phyloP scores from a whole-genome alignment of 176 grass and related monocot species.

The Rhynchospora breviuscula region DNA sequence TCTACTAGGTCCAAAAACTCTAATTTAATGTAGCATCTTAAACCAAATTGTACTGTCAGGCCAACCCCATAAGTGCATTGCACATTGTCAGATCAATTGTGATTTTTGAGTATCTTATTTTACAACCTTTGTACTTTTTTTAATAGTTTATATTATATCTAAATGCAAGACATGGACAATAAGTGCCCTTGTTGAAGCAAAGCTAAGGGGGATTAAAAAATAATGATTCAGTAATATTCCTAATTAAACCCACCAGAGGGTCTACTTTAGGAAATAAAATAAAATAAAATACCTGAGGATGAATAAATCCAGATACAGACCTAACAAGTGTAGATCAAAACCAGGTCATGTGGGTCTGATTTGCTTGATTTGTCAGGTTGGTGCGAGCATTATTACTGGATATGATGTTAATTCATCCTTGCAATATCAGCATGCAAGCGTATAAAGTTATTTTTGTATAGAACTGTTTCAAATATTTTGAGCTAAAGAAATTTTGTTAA shows the following conservation, averaged over 20 bases:
- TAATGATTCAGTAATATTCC: neutral
- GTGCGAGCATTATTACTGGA: neutral
- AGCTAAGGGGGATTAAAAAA: neutral
- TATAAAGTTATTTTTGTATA: neutral
- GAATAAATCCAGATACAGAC: neutral
- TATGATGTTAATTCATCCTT: neutral
- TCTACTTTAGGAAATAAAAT: neutral
- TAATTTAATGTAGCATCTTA: neutral
- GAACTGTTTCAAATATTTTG: constrained; percentile 13
- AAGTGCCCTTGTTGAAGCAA: neutral
- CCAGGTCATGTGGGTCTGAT: neutral
- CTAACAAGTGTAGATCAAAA: neutral
- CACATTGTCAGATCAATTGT: neutral
- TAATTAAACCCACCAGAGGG: neutral
- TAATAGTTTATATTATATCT: neutral
- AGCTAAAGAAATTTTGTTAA: constrained; percentile 14
- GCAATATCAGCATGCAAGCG: neutral
- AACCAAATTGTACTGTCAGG: neutral
- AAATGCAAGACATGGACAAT: neutral
- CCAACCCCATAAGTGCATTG: neutral
- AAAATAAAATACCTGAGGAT: neutral
- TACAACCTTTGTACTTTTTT: neutral
- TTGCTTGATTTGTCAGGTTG: neutral
- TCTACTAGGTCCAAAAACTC: neutral
- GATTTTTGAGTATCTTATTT: neutral